Conservation (phyloP, 2,329 filamentous ascomycete species). For the Beauveria australis region DNA sequence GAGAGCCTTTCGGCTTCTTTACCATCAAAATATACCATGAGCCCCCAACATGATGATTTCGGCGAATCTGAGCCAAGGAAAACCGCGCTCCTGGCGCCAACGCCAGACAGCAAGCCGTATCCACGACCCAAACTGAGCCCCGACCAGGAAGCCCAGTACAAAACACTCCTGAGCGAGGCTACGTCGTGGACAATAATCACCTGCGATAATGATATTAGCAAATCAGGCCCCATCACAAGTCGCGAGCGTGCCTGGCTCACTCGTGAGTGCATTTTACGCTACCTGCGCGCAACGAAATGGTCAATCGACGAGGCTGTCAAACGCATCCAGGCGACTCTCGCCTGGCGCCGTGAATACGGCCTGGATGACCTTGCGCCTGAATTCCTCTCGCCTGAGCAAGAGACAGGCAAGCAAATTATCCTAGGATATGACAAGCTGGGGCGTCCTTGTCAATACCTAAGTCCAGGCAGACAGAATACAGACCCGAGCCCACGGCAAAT, state of each 20-base stretch:
- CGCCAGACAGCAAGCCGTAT: constrained; percentile 48
- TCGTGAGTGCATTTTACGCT: constrained; percentile 83
- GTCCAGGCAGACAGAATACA: constrained; percentile 88
- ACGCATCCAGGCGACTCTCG: constrained; percentile 71
- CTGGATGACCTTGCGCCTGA: constrained; percentile 71
- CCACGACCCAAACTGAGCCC: constrained; percentile 54
- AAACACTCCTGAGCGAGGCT: constrained; percentile 61
- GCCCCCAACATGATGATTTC: background rate
- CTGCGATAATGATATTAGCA: constrained; percentile 47
- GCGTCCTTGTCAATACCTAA: constrained; percentile 82
- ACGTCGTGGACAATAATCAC: constrained; percentile 60
- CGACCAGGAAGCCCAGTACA: constrained; percentile 78
- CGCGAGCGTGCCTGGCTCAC: constrained; percentile 84
- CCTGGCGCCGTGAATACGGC: constrained; percentile 88
- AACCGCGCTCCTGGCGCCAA: constrained; percentile 51
- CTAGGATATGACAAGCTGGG: constrained; percentile 79
- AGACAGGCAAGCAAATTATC: constrained; percentile 90
- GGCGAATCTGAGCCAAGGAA: constrained; percentile 22
- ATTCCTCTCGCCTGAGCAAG: constrained; percentile 87
- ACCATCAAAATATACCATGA: background rate
- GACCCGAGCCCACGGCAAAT: constrained; percentile 78
- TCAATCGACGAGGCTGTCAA: constrained; percentile 64
- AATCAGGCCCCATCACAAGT: constrained; percentile 61
- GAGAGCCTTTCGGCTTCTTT: too few species aligned
- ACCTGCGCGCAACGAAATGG: constrained; percentile 93